Evolutionary conservation across 1,284 basidiomycete genomes (phyloP), one percentile per base, ranked within the genome.

Genomic region (Trichosporon coremiiforme): DNA sequence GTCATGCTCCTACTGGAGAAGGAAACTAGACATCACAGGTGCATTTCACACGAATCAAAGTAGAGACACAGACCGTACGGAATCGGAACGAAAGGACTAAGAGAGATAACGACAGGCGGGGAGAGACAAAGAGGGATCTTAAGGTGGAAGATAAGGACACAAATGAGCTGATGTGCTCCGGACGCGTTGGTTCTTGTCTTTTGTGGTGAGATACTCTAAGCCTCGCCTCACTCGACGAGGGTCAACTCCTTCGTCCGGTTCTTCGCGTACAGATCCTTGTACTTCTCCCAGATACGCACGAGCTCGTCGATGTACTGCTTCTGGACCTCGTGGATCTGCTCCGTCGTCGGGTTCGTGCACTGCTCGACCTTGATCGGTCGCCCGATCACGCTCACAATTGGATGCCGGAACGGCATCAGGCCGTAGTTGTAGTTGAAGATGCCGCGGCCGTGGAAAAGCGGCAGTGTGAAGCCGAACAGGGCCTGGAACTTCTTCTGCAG

Each of bases 401-500:
- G 91, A 80, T 94, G 90, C 66, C 96, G 88, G 82, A 97, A 98
- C 0, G 96, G 96, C 89, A 84, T 83, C 65, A 84, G 72, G 6
- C 83, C 83, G 71, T 94, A 85, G 76, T 93, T 95, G 84, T 96
- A 73, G 67, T 71, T 73, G 72, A 73, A 73, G 38, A 73, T 69
- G 50, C 94, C 93, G 74, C 94, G 86, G 3, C 95, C 95, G 82
- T 96, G 94, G 83, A 98, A 96, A 55, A 96, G 83, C 25, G 96
- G 96, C n/a, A 99, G 84, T 0, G 96, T 99, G 80, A 98, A 99
- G 0, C 96, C 97, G 78, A 98, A 98, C 50, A 93, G 82, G 65
- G 86, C 87, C 82, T 98, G 94, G 81, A 98, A 97, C 75, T 89
- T 89, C 81, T 93, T 93, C 83, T 98, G 95, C 9, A 97, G 77